Evolutionary conservation across 305 asterid species (phyloP).

Genomic region (Coffea humblotiana): DNA sequence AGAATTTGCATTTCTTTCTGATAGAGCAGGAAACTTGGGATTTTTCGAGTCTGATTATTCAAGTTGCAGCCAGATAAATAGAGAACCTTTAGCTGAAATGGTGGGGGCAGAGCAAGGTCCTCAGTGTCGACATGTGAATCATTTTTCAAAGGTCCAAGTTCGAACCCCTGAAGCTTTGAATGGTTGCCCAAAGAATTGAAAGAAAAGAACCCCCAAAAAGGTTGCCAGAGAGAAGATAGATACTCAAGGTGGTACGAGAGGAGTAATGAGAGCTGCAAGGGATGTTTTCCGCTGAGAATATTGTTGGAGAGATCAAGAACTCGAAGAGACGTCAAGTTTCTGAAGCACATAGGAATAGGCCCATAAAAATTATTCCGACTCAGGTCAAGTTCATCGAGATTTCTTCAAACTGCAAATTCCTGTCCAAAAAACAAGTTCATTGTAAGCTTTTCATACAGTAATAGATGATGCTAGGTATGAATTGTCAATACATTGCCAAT

Average conservation of each 20-base stretch:
- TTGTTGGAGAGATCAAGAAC: conserved; percentile 18
- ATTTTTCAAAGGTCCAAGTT: not conserved
- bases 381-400: conserved; percentile 20
- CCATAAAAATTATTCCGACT: conserved; percentile 14
- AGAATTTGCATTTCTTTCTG: conserved; percentile 16
- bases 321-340: conserved; percentile 19
- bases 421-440: not conserved
- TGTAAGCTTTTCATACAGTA: no score
- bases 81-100: conserved; percentile 29
- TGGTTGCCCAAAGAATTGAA: conserved; percentile 17
- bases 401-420: conserved; percentile 23
- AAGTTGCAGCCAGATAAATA: not conserved
- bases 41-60: not conserved
- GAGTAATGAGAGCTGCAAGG: conserved; percentile 12
- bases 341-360: conserved; percentile 15
- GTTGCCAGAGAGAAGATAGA: conserved; percentile 9
- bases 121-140: conserved; percentile 18
- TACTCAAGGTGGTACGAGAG: conserved; percentile 22
- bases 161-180: conserved; percentile 10
- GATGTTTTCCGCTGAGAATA: conserved; percentile 22
- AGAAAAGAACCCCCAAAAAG: conserved; percentile 18
- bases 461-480: no score
- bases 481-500: no score
- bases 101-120: conserved; percentile 22
- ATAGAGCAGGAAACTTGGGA: conserved; percentile 14